phyloP scores from a whole-genome alignment of 768 basidiomycete species.

The Leucocoprinus birnbaumii region DNA sequence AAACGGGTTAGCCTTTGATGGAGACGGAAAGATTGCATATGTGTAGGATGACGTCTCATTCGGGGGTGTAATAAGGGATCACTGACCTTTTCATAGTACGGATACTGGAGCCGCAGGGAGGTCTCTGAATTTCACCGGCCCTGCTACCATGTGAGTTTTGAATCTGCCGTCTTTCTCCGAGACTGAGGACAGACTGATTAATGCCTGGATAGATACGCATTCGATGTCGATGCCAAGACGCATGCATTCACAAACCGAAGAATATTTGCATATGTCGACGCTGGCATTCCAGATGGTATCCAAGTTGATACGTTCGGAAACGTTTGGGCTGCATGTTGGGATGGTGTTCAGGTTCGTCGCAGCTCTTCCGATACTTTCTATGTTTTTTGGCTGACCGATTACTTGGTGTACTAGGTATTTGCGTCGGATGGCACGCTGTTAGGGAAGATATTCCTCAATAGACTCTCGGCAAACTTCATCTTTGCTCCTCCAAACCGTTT shows the following conservation, averaged over 20 bases:
- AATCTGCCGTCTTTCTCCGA: too few species aligned
- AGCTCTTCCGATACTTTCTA: too few species aligned
- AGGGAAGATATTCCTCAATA: slow-evolving; percentile 61
- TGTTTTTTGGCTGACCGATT: background rate
- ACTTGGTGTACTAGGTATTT: slow-evolving; percentile 2
- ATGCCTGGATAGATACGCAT: slow-evolving; percentile 52
- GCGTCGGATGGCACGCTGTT: slow-evolving; percentile 46
- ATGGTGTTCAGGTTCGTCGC: slow-evolving; percentile 55
- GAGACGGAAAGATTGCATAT: slow-evolving; percentile 62
- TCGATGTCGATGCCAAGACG: slow-evolving; percentile 57
- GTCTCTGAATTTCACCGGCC: slow-evolving; percentile 44
- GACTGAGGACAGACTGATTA: too few species aligned
- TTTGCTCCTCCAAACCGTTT: slow-evolving; percentile 41
- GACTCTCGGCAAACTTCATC: slow-evolving; percentile 42
- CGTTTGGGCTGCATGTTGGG: slow-evolving; percentile 64
- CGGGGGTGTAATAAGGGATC: too few species aligned
- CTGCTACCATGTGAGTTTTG: slow-evolving; percentile 63
- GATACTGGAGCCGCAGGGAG: slow-evolving; percentile 42
- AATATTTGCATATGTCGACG: slow-evolving; percentile 64
- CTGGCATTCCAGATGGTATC: slow-evolving; percentile 67
- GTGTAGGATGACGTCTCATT: slow-evolving; percentile 35
- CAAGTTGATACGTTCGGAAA: slow-evolving; percentile 64
- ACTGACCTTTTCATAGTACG: too few species aligned
- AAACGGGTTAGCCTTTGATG: slow-evolving; percentile 73
- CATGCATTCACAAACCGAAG: slow-evolving; percentile 55